phyloP scores from a whole-genome alignment of 2,329 filamentous ascomycete genomes.

The Apiospora phragmitis region DNA sequence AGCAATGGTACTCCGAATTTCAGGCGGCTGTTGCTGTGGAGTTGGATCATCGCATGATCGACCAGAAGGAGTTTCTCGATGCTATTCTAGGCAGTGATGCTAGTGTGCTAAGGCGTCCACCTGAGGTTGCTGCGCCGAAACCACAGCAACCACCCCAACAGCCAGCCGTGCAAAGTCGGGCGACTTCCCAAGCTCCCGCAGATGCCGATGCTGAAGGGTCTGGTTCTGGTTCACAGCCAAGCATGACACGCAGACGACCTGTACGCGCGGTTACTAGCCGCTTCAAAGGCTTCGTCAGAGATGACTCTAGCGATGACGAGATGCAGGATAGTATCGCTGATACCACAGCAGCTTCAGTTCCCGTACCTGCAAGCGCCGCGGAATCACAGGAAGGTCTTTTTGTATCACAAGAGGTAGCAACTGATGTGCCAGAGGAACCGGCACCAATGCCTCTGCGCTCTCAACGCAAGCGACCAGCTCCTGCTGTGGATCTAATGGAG shows the following conservation, averaged over 20 bases:
- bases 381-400: slow-evolving; percentile 49
- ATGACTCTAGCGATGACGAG: slow-evolving; percentile 33
- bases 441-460: slow-evolving; percentile 24
- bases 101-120: slow-evolving; percentile 65
- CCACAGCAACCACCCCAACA: slow-evolving; percentile 11
- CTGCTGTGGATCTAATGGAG: slow-evolving; percentile 62
- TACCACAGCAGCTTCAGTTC: slow-evolving; percentile 13
- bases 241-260: slow-evolving; percentile 31
- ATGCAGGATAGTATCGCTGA: slow-evolving; percentile 36
- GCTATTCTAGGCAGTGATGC: slow-evolving; percentile 83
- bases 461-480: slow-evolving; percentile 47
- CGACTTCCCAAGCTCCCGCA: slow-evolving; percentile 15
- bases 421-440: slow-evolving; percentile 24
- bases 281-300: slow-evolving; percentile 69
- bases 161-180: slow-evolving; percentile 10
- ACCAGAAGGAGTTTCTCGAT: slow-evolving; percentile 90
- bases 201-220: slow-evolving; percentile 23
- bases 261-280: slow-evolving; percentile 50
- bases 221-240: slow-evolving; percentile 16
- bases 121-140: slow-evolving; percentile 48
- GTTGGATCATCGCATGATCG: slow-evolving; percentile 79
- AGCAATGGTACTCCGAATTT: slow-evolving; percentile 70
- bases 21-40: slow-evolving; percentile 67
- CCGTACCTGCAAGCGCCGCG: slow-evolving; percentile 24
- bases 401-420: slow-evolving; percentile 50